A percentile compares a stretch with the other conserved stretches of the same genome.
phyloP scores from a whole-genome alignment of 148 eudicot genomes.

The Selenicereus undatus region DNA sequence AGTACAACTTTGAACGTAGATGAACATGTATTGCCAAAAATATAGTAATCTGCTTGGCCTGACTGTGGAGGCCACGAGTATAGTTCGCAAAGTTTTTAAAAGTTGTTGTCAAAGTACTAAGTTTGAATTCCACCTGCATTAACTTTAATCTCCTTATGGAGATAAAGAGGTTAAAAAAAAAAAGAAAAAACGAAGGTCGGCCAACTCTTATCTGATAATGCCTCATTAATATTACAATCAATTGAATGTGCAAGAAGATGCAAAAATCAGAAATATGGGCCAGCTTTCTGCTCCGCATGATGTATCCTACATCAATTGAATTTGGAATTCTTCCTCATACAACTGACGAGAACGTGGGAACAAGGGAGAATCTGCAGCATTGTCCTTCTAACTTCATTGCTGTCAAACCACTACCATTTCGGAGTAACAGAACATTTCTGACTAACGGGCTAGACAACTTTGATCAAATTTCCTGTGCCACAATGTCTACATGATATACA shows the following conservation, averaged over 20 bases:
- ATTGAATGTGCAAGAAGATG: constrained; percentile 1
- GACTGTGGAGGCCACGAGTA: too few species aligned
- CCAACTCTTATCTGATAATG: not conserved
- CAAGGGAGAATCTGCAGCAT: not conserved
- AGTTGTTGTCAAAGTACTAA: too few species aligned
- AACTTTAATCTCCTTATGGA: too few species aligned
- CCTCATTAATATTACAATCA: not conserved
- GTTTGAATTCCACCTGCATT: too few species aligned
- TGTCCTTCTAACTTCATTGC: too few species aligned
- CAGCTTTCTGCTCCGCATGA: not conserved
- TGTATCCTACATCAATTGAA: too few species aligned
- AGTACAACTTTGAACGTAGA: too few species aligned
- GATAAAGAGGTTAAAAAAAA: too few species aligned
- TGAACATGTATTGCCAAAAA: not conserved
- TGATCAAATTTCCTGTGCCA: not conserved
- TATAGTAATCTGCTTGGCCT: not conserved
- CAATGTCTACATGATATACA: constrained; percentile 20
- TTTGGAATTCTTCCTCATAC: not conserved
- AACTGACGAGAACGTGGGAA: not conserved
- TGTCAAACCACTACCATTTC: not conserved
- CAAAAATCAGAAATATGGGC: not conserved
- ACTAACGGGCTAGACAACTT: not conserved
- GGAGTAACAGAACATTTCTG: not conserved
- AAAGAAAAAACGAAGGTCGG: too few species aligned
- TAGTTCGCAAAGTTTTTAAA: too few species aligned